A percentile compares a stretch with the other conserved stretches of the same genome.
phyloP scores from a whole-genome alignment of 139 green algal species.

The Chlamydomonas incerta region DNA sequence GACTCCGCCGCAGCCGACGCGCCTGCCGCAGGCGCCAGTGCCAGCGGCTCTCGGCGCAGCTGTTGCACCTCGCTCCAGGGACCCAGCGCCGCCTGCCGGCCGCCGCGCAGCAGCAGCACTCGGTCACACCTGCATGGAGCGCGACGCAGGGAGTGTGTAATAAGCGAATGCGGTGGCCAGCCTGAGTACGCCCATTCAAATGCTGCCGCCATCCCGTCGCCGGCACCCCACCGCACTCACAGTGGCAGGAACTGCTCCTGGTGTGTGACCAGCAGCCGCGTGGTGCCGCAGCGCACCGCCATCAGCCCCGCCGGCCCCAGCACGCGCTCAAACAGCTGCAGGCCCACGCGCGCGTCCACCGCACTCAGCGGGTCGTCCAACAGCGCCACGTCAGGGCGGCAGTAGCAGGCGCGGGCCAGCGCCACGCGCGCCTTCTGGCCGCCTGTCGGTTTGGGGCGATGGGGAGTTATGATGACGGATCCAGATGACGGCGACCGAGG shows the following conservation, averaged over 20 bases:
- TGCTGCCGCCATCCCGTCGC: no score
- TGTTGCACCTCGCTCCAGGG: slow-evolving; percentile 67
- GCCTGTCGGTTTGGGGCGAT: no score
- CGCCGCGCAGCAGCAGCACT: slow-evolving; percentile 79
- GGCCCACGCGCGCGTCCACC: slow-evolving; percentile 86
- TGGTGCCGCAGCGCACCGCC: slow-evolving; percentile 50
- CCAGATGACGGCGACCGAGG: no score
- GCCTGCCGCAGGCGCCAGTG: slow-evolving; percentile 44
- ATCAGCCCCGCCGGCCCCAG: slow-evolving; percentile 76
- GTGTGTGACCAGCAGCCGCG: slow-evolving; percentile 90
- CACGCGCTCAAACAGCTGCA: slow-evolving; percentile 74
- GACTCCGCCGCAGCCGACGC: neutral
- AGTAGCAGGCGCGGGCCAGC: slow-evolving; percentile 86
- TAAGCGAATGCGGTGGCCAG: no score
- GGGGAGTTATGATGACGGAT: no score
- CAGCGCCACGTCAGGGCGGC: slow-evolving; percentile 70
- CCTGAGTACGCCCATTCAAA: no score
- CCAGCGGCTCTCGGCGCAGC: slow-evolving; percentile 50
- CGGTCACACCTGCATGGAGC: slow-evolving; percentile 60
- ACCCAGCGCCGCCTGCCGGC: slow-evolving; percentile 64
- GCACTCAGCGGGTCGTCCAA: slow-evolving; percentile 91
- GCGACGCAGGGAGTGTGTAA: no score
- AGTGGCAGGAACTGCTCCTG: slow-evolving; percentile 88
- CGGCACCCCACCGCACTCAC: no score
- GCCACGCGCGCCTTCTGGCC: slow-evolving; percentile 82